Percentiles rank a stretch among this genome's conserved stretches.
These are phyloP conservation scores for Skeletonema potamos DNA, from an alignment of 108 stramenopile species.

Conservation along the genomic window DNA sequence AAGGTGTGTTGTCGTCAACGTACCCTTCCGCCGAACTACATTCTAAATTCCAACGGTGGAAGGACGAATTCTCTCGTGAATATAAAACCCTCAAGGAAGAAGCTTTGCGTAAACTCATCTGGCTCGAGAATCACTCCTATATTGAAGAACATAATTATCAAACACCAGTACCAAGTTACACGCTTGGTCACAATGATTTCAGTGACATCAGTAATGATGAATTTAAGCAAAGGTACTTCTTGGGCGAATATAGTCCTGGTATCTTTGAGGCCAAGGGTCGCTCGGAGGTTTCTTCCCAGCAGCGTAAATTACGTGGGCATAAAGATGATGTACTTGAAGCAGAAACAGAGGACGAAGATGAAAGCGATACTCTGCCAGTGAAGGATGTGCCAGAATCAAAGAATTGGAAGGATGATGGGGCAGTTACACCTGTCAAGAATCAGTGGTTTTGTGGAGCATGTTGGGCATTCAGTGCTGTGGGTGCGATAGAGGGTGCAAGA, in stretches of 20 bases:
- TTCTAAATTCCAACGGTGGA: conserved; percentile 17
- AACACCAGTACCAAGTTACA: conserved; percentile 41
- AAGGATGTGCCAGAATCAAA: conserved; percentile 62
- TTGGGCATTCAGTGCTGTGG: conserved; percentile 96
- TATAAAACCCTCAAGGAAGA: conserved; percentile 14
- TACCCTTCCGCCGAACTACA: conserved; percentile 15
- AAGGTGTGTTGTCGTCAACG: conserved; percentile 9
- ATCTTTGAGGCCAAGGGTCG: background rate
- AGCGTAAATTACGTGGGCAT: conserved; percentile 4
- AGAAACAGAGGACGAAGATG: conserved; percentile 1
- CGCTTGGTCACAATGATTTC: conserved; percentile 88
- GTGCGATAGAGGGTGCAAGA: conserved; percentile 92
- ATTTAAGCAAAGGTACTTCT: conserved; percentile 61
- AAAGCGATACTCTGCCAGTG: conserved; percentile 10
- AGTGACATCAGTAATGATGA: conserved; percentile 88
- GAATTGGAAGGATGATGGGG: conserved; percentile 87
- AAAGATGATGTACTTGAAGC: conserved; percentile 1
- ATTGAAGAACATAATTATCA: background rate
- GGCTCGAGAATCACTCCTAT: conserved; percentile 33
- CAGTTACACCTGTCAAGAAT: conserved; percentile 93
- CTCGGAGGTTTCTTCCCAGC: conserved; percentile 1
- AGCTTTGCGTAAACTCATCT: conserved; percentile 24
- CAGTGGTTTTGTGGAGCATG: conserved; percentile 81
- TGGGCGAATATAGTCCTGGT: conserved; percentile 64
- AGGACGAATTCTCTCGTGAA: conserved; percentile 3